Percentiles rank a stretch among this genome's conserved stretches.
Conservation (phyloP, 2,329 filamentous ascomycete genomes). For the Trichophyton verrucosum region DNA sequence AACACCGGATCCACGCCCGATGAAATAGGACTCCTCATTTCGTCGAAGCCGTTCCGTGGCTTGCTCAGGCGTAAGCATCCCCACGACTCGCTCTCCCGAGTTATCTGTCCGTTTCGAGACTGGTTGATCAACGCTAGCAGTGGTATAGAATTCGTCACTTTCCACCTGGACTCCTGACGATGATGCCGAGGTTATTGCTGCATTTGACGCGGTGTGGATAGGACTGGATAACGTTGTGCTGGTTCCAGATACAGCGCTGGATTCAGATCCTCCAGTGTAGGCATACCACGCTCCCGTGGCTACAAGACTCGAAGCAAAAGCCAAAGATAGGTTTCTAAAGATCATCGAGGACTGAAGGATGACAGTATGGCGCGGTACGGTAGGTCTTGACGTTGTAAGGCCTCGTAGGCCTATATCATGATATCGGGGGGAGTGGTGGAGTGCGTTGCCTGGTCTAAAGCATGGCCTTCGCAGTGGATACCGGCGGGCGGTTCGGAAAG, state of each 20-base stretch:
- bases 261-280: conserved; percentile 26
- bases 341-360: conserved; percentile 37
- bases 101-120: conserved; percentile 80
- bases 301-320: conserved; percentile 36
- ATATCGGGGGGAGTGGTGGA: conserved; percentile 25
- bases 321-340: conserved; percentile 37
- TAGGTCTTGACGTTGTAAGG: conserved; percentile 10
- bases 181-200: conserved; percentile 39
- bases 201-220: conserved; percentile 6
- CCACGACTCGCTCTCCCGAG: conserved; percentile 71
- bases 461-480: conserved; percentile 30
- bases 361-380: conserved; percentile 21
- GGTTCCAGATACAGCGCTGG: conserved; percentile 9
- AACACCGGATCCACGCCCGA: conserved; percentile 80
- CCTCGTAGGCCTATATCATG: conserved; percentile 27
- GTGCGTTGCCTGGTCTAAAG: background rate
- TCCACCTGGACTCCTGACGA: conserved; percentile 63
- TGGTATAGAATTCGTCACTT: conserved; percentile 79
- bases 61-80: conserved; percentile 95
- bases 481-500: conserved; percentile 37
- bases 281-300: conserved; percentile 39
- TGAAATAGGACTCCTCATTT: conserved; percentile 82
- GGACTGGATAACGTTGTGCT: conserved; percentile 11
- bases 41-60: conserved; percentile 77
- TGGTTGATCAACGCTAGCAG: conserved; percentile 70